Percentiles rank a stretch among this genome's conserved stretches.
These are phyloP conservation scores for Phytophthora parvispora DNA, from an alignment of 352 stramenopile species.

Conservation along the genomic window DNA sequence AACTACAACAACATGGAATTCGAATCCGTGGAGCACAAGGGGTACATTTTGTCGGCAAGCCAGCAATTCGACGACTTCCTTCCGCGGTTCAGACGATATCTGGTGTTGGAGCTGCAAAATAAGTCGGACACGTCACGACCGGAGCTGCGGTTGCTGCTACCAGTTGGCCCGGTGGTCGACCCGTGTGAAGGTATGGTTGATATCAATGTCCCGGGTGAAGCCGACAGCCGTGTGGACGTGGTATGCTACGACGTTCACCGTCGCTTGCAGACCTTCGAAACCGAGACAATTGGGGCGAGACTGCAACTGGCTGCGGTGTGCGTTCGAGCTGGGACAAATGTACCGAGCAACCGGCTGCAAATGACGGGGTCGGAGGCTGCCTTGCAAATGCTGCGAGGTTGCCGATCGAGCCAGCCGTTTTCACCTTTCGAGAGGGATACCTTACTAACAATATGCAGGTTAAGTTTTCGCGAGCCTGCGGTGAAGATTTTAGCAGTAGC, in stretches of 20 bases:
- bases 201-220: constrained; percentile 12
- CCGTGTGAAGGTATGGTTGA: constrained; percentile 25
- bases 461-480: constrained; percentile 49
- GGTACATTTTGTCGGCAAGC: constrained; percentile 39
- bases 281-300: constrained; percentile 46
- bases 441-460: constrained; percentile 30
- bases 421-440: constrained; percentile 30
- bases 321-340: constrained; percentile 23
- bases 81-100: constrained; percentile 46
- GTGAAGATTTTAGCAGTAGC: constrained; percentile 46
- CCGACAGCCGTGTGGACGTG: constrained; percentile 21
- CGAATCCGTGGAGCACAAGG: constrained; percentile 45
- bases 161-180: constrained; percentile 35
- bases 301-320: constrained; percentile 55
- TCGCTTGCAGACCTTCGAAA: constrained; percentile 38
- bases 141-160: constrained; percentile 41
- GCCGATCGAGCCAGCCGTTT: constrained; percentile 42
- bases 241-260: constrained; percentile 42
- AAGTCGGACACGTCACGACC: constrained; percentile 23
- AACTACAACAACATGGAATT: constrained; percentile 28
- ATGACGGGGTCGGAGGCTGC: constrained; percentile 65
- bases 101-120: constrained; percentile 34
- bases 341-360: constrained; percentile 39
- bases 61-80: constrained; percentile 58
- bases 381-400: constrained; percentile 51